phyloP scores from a whole-genome alignment of 169 alveolate species.

The Miamiensis avidus region DNA sequence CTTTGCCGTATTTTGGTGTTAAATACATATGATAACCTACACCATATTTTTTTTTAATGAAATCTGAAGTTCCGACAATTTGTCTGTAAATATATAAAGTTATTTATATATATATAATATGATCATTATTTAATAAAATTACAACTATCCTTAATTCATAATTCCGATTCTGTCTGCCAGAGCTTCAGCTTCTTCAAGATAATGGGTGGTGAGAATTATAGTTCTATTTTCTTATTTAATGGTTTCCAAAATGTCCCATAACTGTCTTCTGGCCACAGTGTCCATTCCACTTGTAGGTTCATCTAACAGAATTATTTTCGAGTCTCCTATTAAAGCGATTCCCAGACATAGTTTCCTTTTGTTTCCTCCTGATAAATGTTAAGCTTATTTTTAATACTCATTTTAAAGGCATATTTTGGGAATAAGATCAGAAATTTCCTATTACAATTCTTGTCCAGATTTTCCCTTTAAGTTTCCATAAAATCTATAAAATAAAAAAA shows the following conservation, averaged over 20 bases:
- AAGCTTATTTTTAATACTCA: constrained; percentile 49
- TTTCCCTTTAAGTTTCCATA: not conserved
- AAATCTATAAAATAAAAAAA: too few species aligned
- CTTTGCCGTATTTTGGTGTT: not conserved
- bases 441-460: not conserved
- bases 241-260: constrained; percentile 77
- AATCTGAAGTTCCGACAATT: constrained; percentile 61
- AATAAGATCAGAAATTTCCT: not conserved
- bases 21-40: constrained; percentile 65
- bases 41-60: constrained; percentile 65
- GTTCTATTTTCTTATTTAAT: constrained; percentile 73
- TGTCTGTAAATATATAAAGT: not conserved
- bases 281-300: constrained; percentile 92
- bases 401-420: not conserved
- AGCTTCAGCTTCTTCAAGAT: constrained; percentile 89
- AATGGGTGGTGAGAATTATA: constrained; percentile 83
- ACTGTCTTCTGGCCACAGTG: constrained; percentile 64
- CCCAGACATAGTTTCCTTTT: constrained; percentile 84
- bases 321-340: constrained; percentile 84
- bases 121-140: constrained; percentile 4
- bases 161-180: constrained; percentile 87
- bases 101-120: constrained; percentile 1
- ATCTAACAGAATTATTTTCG: constrained; percentile 83
- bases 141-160: constrained; percentile 65
- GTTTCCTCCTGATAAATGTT: constrained; percentile 80